Percentiles rank a stretch among this genome's conserved stretches.
Conservation (phyloP, 441 rosid species). For the Melastoma candidum region DNA sequence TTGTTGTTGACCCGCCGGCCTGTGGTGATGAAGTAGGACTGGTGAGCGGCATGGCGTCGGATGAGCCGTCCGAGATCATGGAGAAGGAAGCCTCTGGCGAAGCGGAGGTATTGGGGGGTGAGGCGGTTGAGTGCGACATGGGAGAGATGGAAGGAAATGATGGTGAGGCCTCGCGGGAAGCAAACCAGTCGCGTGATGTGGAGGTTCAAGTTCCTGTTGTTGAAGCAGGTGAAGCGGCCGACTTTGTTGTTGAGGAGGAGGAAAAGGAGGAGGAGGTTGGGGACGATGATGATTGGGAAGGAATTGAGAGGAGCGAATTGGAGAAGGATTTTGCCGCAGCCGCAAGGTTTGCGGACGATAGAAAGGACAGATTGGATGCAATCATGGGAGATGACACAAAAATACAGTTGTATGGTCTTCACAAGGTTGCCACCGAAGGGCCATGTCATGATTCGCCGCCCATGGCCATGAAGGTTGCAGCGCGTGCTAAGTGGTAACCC, state of each 20-base stretch:
- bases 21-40: conserved; percentile 7
- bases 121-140: background rate
- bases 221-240: background rate
- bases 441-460: conserved; percentile 37
- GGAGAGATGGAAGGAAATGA: conserved; percentile 3
- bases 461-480: conserved; percentile 32
- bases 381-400: conserved; percentile 18
- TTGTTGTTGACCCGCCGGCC: conserved; percentile 6
- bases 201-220: background rate
- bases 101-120: background rate
- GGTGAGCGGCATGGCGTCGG: conserved; percentile 8
- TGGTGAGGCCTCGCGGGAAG: background rate
- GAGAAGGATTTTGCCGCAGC: conserved; percentile 34
- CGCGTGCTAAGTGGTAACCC: conserved; percentile 40
- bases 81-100: conserved; percentile 8
- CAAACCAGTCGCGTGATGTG: too few species aligned
- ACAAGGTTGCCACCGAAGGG: conserved; percentile 43
- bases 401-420: conserved; percentile 33
- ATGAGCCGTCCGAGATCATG: conserved; percentile 3
- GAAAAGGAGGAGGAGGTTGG: conserved; percentile 21
- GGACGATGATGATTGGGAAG: conserved; percentile 41
- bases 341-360: conserved; percentile 21
- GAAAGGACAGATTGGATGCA: conserved; percentile 15
- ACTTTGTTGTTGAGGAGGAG: conserved; percentile 2
- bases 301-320: conserved; percentile 34